Conservation (phyloP, 2,329 filamentous ascomycete species). For the Alternaria brassicicola region DNA sequence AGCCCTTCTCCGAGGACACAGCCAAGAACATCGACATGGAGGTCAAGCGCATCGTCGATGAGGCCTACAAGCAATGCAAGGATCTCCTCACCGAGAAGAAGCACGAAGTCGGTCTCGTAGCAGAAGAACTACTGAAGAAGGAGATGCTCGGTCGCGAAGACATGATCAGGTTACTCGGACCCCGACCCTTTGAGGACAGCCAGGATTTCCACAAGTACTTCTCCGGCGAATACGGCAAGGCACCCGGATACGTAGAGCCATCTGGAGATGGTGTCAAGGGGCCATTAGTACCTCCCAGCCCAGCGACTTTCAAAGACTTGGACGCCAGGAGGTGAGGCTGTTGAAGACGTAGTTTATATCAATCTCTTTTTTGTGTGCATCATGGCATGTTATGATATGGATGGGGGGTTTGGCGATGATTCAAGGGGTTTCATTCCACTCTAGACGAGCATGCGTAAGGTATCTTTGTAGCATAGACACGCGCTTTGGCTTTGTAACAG, state of each 20-base stretch:
- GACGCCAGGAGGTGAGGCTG: slow-evolving; percentile 8
- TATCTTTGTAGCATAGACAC: slow-evolving; percentile 1
- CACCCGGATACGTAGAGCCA: slow-evolving; percentile 43
- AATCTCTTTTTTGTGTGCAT: background rate
- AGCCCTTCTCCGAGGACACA: slow-evolving; percentile 95
- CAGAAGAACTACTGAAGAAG: slow-evolving; percentile 90
- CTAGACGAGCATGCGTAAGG: slow-evolving; percentile 7
- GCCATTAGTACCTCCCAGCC: slow-evolving; percentile 41
- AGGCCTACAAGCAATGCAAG: slow-evolving; percentile 90
- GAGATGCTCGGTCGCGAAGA: slow-evolving; percentile 92
- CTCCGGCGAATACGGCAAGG: slow-evolving; percentile 48
- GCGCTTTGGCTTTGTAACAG: background rate
- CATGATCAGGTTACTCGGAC: slow-evolving; percentile 85
- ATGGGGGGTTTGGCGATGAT: background rate
- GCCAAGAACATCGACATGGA: slow-evolving; percentile 90
- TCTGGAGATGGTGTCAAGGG: slow-evolving; percentile 44
- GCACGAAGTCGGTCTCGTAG: slow-evolving; percentile 83
- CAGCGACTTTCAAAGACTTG: slow-evolving; percentile 30
- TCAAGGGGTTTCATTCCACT: slow-evolving; percentile 11
- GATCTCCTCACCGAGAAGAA: slow-evolving; percentile 85
- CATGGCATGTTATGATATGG: slow-evolving; percentile 3
- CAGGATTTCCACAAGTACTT: slow-evolving; percentile 97
- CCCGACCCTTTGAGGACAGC: slow-evolving; percentile 80
- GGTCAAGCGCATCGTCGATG: slow-evolving; percentile 87
- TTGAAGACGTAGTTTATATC: background rate